These are phyloP conservation scores for Fusarium nelsonii DNA, from an alignment of 2,329 filamentous ascomycete species.

Conservation along the genomic window DNA sequence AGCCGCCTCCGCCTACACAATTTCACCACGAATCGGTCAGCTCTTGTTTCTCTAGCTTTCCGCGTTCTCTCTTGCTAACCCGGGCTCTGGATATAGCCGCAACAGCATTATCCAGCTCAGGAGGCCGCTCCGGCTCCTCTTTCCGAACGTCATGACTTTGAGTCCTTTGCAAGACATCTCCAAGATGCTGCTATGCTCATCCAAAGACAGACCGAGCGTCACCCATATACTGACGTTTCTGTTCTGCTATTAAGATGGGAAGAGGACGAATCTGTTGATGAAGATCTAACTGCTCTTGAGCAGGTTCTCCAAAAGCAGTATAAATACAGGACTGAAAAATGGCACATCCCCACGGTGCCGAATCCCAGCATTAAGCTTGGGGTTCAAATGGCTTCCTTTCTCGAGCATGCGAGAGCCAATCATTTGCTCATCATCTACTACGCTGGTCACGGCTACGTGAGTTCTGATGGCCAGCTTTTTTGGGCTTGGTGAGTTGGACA, in stretches of 20 bases:
- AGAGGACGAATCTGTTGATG: slow-evolving; percentile 66
- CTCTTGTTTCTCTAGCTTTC: slow-evolving; percentile 41
- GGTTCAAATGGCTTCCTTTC: slow-evolving; percentile 70
- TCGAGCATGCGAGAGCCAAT: slow-evolving; percentile 68
- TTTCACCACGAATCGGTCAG: slow-evolving; percentile 54
- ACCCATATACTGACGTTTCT: slow-evolving; percentile 69
- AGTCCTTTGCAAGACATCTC: slow-evolving; percentile 74
- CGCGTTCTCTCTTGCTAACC: slow-evolving; percentile 40
- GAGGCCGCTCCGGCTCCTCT: slow-evolving; percentile 55
- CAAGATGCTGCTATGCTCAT: slow-evolving; percentile 77
- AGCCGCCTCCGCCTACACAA: slow-evolving; percentile 51
- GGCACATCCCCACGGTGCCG: slow-evolving; percentile 69
- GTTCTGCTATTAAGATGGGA: slow-evolving; percentile 73
- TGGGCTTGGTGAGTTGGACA: slow-evolving; percentile 71
- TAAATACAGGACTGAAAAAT: slow-evolving; percentile 70
- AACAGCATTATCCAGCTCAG: slow-evolving; percentile 55
- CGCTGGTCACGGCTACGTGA: slow-evolving; percentile 70
- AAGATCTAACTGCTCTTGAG: slow-evolving; percentile 67
- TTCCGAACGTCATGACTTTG: slow-evolving; percentile 71
- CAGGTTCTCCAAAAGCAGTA: slow-evolving; percentile 70
- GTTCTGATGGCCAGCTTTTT: slow-evolving; percentile 71
- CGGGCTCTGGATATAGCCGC: slow-evolving; percentile 40
- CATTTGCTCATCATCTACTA: slow-evolving; percentile 75
- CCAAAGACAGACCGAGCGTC: slow-evolving; percentile 70
- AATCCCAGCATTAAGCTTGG: slow-evolving; percentile 72